phyloP scores from a whole-genome alignment of 1,284 basidiomycete species.

The Boletus sp. region DNA sequence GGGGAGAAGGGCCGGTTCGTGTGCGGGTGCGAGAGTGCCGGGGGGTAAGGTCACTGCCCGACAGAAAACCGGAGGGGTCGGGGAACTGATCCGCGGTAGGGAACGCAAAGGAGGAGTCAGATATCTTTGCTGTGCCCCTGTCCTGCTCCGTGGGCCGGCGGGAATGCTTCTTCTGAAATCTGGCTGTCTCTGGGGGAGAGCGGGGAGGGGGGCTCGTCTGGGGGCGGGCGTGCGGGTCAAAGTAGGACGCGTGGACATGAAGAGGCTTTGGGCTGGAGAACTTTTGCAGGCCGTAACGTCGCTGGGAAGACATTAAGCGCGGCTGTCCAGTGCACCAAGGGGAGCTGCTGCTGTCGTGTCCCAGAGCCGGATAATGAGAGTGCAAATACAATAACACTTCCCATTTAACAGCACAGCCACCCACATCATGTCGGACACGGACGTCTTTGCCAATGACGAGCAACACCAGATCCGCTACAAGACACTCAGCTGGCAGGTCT shows the following conservation, averaged over 20 bases:
- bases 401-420: neutral
- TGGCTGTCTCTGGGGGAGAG: constrained; percentile 9
- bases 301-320: neutral
- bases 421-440: too few species aligned
- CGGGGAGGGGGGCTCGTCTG: constrained; percentile 31
- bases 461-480: too few species aligned
- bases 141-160: constrained; percentile 28
- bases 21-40: constrained; percentile 47
- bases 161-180: constrained; percentile 21
- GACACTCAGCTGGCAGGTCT: too few species aligned
- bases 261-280: too few species aligned
- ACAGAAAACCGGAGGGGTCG: constrained; percentile 22
- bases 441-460: too few species aligned
- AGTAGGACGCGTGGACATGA: neutral
- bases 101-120: constrained; percentile 27
- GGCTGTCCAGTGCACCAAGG: neutral
- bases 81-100: constrained; percentile 24
- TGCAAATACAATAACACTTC: constrained; percentile 17
- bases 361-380: neutral
- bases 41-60: constrained; percentile 22
- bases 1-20: constrained; percentile 50
- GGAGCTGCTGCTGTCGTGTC: neutral
- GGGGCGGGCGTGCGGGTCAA: constrained; percentile 24
- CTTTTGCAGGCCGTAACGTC: neutral
- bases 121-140: constrained; percentile 17